A percentile compares a stretch with the other conserved stretches of the same genome.
These are phyloP conservation scores for Pleurostoma richardsiae DNA, from an alignment of 2,329 filamentous ascomycete species.

Conservation along the genomic window DNA sequence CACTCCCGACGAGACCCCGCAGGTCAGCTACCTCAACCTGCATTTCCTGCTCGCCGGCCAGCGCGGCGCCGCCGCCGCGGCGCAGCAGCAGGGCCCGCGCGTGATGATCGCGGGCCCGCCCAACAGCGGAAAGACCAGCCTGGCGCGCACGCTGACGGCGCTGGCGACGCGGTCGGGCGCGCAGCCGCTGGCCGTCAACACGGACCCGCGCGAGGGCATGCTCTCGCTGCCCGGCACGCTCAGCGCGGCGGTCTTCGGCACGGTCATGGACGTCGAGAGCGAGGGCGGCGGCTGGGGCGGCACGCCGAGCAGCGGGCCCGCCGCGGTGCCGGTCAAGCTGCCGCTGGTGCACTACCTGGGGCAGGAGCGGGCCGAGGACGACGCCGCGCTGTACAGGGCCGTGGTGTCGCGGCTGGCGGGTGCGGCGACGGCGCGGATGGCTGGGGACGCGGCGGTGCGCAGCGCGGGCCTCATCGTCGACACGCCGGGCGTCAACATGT, in stretches of 20 bases:
- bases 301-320: conserved; percentile 86
- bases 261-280: conserved; percentile 72
- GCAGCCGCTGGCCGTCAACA: conserved; percentile 78
- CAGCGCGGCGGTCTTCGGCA: conserved; percentile 81
- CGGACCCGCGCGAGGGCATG: conserved; percentile 78
- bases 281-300: conserved; percentile 85
- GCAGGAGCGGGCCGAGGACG: conserved; percentile 65
- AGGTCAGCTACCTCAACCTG: conserved; percentile 75
- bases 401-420: conserved; percentile 73
- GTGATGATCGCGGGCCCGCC: conserved; percentile 78
- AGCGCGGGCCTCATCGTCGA: conserved; percentile 81
- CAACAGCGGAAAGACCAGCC: conserved; percentile 76
- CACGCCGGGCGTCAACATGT: conserved; percentile 65
- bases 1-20: conserved; percentile 71
- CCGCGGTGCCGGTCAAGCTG: conserved; percentile 81
- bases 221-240: conserved; percentile 75
- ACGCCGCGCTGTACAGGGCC: conserved; percentile 66
- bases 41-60: conserved; percentile 80
- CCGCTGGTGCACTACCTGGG: conserved; percentile 91
- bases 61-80: conserved; percentile 47
- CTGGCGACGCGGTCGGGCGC: conserved; percentile 72
- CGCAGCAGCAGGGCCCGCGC: conserved; percentile 60
- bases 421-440: conserved; percentile 70
- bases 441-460: conserved; percentile 68
- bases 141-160: conserved; percentile 70